Conservation (phyloP, 2,329 filamentous ascomycete genomes). For the Penicillium sp. region DNA sequence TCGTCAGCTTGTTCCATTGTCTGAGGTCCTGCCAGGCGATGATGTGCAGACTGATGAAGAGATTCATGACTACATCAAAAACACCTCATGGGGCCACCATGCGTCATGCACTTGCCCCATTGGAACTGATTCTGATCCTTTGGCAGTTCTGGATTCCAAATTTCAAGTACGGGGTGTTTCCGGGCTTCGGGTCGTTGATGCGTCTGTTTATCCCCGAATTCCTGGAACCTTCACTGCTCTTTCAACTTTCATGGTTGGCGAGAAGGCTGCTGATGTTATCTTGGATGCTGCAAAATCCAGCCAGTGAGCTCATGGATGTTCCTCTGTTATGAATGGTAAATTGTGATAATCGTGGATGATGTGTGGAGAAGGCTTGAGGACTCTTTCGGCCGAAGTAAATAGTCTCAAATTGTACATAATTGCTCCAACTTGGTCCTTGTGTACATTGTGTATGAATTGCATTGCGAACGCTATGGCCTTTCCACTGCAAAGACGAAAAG, state of each 20-base stretch:
- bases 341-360: not conserved
- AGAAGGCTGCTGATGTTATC: constrained; percentile 65
- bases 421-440: not conserved
- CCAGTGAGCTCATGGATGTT: not conserved
- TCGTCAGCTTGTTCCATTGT: constrained; percentile 44
- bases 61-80: constrained; percentile 51
- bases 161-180: constrained; percentile 60
- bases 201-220: constrained; percentile 58
- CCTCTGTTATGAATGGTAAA: too few relatives aligned
- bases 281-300: constrained; percentile 17
- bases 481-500: constrained; percentile 16
- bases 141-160: constrained; percentile 58
- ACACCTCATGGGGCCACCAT: constrained; percentile 61
- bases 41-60: constrained; percentile 40
- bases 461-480: not conserved
- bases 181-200: constrained; percentile 64
- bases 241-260: constrained; percentile 58
- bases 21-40: constrained; percentile 46
- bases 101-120: constrained; percentile 59
- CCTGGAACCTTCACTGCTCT: constrained; percentile 57
- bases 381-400: too few relatives aligned
- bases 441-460: not conserved
- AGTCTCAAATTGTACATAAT: not conserved
- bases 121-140: constrained; percentile 55
- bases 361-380: too few relatives aligned